Base-by-base conservation (phyloP, 1,139 yeast genomes). In the Saccharomyces hybrid region DNA sequence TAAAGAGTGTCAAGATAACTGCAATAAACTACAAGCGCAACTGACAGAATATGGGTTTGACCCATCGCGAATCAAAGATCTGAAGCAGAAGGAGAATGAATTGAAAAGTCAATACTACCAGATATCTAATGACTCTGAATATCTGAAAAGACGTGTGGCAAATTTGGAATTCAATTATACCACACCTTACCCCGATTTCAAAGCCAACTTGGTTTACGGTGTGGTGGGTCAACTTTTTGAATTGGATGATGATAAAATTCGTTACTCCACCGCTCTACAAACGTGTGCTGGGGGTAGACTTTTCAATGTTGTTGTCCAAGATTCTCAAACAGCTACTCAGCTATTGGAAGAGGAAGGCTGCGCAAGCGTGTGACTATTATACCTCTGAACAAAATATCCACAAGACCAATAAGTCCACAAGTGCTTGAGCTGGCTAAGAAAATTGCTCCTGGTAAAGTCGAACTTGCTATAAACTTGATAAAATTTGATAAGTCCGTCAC, bases 261-360 rank as follows among this genome's bases (percentile, higher is more conserved):
- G 81, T 38, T 83, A 85, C 56, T 86, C 96, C 0, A 78, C 86
- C 47, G 99, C 99, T 0, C 74, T 95, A 50, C 98, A 95, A 70
- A 86, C 88, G 2, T 87, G 97, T 71, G 99, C 98, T 3, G 99
- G 99, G 50, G 95, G 93, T 2, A 78, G 95, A 61, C 73, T 95
- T 44, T 95, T 83, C 70, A 90, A 91, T 65, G 90, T 95, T 44
- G 90, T 95, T 52, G 99, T 95, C 34, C 97, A 91, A 64, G 85
- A 81, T 53, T 95, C 95, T 56, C 82, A 77, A 27, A 86, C 89
- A 4, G 99, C 96, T 7, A 79, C 96, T 0, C 86, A 85, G 58
- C 73, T 95, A 14, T 76, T 95, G 50, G 93, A 90, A 77, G 76
- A 46, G 98, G 98, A 7, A 81, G 82, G 58, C 76, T 93, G 55